Evolutionary conservation across 352 stramenopile species (phyloP), one percentile per base, ranked within the genome.

Genomic region (Thraustochytrium sp.): DNA sequence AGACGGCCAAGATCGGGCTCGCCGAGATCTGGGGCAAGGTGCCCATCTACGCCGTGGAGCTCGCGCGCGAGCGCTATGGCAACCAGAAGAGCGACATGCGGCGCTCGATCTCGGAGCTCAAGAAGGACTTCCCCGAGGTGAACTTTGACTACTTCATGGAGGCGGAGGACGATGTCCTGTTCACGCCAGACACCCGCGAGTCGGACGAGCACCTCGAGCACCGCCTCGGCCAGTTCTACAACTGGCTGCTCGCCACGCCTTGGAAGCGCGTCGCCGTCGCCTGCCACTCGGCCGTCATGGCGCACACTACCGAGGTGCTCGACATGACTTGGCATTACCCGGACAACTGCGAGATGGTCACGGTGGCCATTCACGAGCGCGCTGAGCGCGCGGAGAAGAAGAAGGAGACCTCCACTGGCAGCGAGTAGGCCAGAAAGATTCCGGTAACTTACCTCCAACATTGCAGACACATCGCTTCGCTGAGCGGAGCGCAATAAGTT

Each of bases 51-150:
- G 75, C 75, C 3, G 53, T 76, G 34, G 75, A 84, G 62, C 18
- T 76, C 23, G 61, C 37, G 34, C 75, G 56, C 37, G 75, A 84
- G 38, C 55, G 53, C 26, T 73, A 48, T 37, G 75, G 75, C 4
- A 75, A 74, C 54, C 40, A 84, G 36, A 75, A 31, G 36, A 76
- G 75, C 75, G 75, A 84, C 59, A 54, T 59, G 75, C 75, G 75
- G 9, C 38, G 53, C 9, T 49, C 44, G 5, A 31, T 80, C 1
- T 44, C 68, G 11, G 48, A 80, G 34, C 68, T 80, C 34, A 80
- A 80, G 53, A n/a, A 42, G 2, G 49, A 80, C 5, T 80, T 63
- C 38, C 68, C 68, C 21, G 46, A 61, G 44, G 38, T 80, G 4
- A 64, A 80, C 34, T 80, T 80, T 80, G 68, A 80, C 68, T 51